These are phyloP conservation scores for Tillandsia leiboldiana DNA, from an alignment of 176 grass and related monocot genomes.

Conservation along the genomic window DNA sequence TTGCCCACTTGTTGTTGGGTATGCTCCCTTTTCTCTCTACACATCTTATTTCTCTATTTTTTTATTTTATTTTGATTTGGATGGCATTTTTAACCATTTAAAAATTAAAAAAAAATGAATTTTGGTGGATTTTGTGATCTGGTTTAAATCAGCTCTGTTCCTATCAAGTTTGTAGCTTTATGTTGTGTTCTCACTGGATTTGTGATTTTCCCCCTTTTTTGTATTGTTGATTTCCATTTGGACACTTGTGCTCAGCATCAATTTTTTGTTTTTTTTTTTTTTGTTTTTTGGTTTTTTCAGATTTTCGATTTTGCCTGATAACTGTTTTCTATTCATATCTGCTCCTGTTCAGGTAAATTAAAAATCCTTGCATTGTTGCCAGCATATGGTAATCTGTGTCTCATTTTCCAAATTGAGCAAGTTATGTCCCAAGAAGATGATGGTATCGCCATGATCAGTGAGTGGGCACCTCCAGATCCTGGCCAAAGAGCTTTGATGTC, in stretches of 20 bases:
- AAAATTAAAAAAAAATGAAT: neutral
- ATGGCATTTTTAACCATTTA: no score
- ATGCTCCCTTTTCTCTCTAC: neutral
- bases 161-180: neutral
- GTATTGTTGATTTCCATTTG: neutral
- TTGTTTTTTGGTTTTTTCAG: no score
- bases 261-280: no score
- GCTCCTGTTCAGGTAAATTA: no score
- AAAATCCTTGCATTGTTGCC: no score
- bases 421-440: slow-evolving; percentile 13
- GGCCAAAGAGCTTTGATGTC: slow-evolving; percentile 18
- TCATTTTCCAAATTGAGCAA: neutral
- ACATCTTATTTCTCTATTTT: neutral
- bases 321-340: no score
- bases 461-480: slow-evolving; percentile 13
- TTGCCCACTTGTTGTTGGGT: neutral
- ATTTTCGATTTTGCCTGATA: no score
- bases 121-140: neutral
- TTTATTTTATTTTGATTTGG: neutral
- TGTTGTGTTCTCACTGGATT: neutral
- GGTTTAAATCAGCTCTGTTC: neutral
- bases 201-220: neutral
- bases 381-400: neutral
- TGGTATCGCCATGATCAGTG: slow-evolving; percentile 7
- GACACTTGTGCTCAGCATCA: no score